Conservation (phyloP, 768 basidiomycete species). For the Hemileccinum impolitum region DNA sequence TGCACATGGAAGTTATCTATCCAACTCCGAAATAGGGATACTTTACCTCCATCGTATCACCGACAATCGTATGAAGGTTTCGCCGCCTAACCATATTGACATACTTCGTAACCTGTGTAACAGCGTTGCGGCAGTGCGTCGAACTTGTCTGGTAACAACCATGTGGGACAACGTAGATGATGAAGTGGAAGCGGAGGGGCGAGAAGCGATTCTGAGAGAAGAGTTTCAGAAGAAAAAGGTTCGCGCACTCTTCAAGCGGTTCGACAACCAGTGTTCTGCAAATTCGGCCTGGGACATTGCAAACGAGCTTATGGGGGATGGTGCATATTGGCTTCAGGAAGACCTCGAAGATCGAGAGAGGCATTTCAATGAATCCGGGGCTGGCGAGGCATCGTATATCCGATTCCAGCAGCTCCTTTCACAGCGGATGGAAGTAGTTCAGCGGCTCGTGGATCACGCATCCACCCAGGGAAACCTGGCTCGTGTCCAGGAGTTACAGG, state of each 20-base stretch:
- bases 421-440: neutral
- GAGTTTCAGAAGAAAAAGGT: neutral
- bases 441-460: neutral
- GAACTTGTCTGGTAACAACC: slow-evolving; percentile 8
- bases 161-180: slow-evolving; percentile 8
- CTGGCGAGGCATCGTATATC: neutral
- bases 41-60: slow-evolving; percentile 8
- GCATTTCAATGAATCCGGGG: neutral
- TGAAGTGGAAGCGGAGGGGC: neutral
- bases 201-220: slow-evolving; percentile 1
- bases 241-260: neutral
- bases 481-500: neutral
- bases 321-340: neutral
- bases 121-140: neutral
- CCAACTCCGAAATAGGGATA: neutral
- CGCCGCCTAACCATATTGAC: neutral
- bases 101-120: slow-evolving; percentile 1
- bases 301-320: neutral
- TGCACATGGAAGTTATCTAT: neutral
- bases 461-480: neutral
- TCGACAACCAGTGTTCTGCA: neutral
- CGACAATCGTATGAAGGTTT: neutral
- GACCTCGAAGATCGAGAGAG: slow-evolving; percentile 2
- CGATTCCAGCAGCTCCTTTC: slow-evolving; percentile 2
- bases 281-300: neutral